These are phyloP conservation scores for Juglanconis sp. DNA, from an alignment of 2,329 filamentous ascomycete genomes.

Conservation along the genomic window DNA sequence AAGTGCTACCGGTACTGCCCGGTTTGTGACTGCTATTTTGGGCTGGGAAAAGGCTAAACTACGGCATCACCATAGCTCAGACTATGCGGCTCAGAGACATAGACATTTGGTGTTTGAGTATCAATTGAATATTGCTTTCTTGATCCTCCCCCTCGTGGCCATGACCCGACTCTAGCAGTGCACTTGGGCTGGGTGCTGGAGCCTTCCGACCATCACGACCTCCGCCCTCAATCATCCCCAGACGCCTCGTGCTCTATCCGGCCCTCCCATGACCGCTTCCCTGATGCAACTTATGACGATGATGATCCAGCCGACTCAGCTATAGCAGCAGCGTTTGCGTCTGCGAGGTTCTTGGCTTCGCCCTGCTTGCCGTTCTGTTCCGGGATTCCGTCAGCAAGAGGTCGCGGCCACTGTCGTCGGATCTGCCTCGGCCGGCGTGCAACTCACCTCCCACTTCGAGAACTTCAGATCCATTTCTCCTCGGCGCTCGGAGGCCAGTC, in stretches of 20 bases:
- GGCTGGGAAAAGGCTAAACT: not conserved
- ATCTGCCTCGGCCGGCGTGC: not conserved
- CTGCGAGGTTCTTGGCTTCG: constrained; percentile 70
- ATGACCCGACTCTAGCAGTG: too few species aligned
- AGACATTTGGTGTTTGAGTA: not conserved
- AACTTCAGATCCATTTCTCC: constrained; percentile 88
- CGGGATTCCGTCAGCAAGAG: constrained; percentile 29
- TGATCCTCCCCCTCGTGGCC: not conserved
- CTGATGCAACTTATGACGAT: constrained; percentile 18
- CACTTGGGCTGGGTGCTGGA: too few species aligned
- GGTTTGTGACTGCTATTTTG: constrained; percentile 3
- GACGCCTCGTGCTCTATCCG: not conserved
- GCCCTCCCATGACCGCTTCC: not conserved
- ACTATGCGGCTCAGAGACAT: not conserved
- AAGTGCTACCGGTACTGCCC: not conserved
- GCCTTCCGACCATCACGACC: too few species aligned
- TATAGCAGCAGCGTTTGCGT: constrained; percentile 46
- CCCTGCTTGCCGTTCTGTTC: constrained; percentile 92
- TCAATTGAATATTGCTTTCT: not conserved
- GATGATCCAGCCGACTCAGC: constrained; percentile 28
- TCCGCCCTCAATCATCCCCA: not conserved
- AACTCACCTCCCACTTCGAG: constrained; percentile 90
- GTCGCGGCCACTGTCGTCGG: not conserved
- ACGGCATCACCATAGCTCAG: not conserved
- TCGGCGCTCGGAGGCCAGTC: constrained; percentile 82